Percentiles rank a stretch among this genome's conserved stretches.
These are phyloP conservation scores for Fagopyrum homotropicum DNA, from an alignment of 148 eudicot species.

Conservation along the genomic window DNA sequence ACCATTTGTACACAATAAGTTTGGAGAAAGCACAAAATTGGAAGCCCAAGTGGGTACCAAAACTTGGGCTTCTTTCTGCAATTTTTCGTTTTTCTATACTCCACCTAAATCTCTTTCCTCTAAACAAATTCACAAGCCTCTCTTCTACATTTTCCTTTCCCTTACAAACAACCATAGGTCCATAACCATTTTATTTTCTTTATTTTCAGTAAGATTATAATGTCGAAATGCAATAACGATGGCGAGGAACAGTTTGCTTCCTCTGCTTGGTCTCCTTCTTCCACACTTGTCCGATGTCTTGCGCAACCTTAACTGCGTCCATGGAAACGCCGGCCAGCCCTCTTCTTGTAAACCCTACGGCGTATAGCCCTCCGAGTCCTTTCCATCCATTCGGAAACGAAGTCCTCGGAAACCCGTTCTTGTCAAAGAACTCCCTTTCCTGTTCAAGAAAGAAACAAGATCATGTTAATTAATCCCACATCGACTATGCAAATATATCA, in stretches of 20 bases:
- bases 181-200: no score
- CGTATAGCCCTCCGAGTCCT: slow-evolving; percentile 77
- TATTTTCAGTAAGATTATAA: slow-evolving; percentile 25
- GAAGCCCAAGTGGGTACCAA: not conserved
- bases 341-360: slow-evolving; percentile 84
- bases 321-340: slow-evolving; percentile 80
- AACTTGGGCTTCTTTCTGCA: not conserved
- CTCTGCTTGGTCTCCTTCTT: slow-evolving; percentile 56
- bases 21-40: not conserved
- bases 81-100: no score
- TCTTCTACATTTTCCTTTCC: not conserved
- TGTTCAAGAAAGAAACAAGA: slow-evolving; percentile 57
- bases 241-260: slow-evolving; percentile 55
- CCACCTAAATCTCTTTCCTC: not conserved
- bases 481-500: no score
- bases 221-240: slow-evolving; percentile 65
- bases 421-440: slow-evolving; percentile 52
- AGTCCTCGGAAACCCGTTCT: slow-evolving; percentile 66
- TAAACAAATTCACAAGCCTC: not conserved
- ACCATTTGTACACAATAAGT: not conserved
- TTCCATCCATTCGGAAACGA: slow-evolving; percentile 82
- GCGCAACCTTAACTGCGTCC: slow-evolving; percentile 62
- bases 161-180: not conserved
- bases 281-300: slow-evolving; percentile 61
- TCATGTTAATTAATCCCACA: not conserved